Evolutionary conservation across 2,329 filamentous ascomycete species (phyloP).

Genomic region (Microcyclosporella mali): DNA sequence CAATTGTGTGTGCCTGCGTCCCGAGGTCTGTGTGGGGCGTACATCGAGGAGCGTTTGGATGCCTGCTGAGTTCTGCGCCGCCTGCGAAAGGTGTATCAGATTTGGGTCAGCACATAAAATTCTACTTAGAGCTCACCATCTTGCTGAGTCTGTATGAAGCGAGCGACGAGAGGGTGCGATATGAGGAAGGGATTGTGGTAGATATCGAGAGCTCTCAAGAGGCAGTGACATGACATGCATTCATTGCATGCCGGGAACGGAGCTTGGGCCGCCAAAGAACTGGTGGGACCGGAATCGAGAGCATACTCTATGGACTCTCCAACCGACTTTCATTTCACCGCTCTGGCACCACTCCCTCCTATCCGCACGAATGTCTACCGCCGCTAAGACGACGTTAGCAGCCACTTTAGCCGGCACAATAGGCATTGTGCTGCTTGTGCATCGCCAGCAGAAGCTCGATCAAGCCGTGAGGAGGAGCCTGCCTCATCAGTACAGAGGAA

Average conservation of each 20-base stretch:
- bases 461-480: slow-evolving; percentile 74
- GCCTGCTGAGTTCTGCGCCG: slow-evolving; percentile 95
- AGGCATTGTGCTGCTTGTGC: slow-evolving; percentile 75
- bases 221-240: not conserved
- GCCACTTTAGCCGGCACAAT: slow-evolving; percentile 70
- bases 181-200: not conserved
- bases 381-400: slow-evolving; percentile 78
- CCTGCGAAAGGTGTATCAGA: slow-evolving; percentile 48
- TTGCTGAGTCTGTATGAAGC: not conserved
- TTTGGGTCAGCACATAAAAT: not conserved
- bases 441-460: slow-evolving; percentile 80
- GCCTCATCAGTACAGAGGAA: slow-evolving; percentile 1
- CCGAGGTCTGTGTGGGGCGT: slow-evolving; percentile 40
- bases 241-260: no score
- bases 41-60: slow-evolving; percentile 99
- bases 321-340: slow-evolving; percentile 2
- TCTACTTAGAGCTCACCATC: slow-evolving; percentile 10
- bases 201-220: not conserved
- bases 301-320: no score
- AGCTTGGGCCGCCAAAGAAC: slow-evolving; percentile 2
- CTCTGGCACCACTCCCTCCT: slow-evolving; percentile 3
- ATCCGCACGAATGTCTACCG: slow-evolving; percentile 65
- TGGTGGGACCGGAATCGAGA: slow-evolving; percentile 3
- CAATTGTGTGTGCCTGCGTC: slow-evolving; percentile 21
- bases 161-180: not conserved